Percentiles rank a stretch among this genome's conserved stretches.
These are phyloP conservation scores for Fusarium temperatum DNA, from an alignment of 2,329 filamentous ascomycete genomes.

Conservation along the genomic window DNA sequence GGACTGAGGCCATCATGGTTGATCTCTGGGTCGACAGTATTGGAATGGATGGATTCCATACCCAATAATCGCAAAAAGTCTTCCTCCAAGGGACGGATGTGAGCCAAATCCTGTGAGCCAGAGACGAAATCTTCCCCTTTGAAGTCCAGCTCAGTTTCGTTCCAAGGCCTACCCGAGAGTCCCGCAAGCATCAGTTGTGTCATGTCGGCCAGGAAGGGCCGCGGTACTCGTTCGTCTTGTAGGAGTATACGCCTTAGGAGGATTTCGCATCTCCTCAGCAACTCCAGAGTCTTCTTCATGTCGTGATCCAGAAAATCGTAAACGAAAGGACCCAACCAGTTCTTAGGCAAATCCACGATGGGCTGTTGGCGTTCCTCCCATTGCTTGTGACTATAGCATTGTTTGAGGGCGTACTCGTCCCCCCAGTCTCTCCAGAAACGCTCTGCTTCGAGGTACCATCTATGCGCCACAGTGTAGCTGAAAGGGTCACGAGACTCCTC, in stretches of 20 bases:
- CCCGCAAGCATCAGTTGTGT: conserved; percentile 14
- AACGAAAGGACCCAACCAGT: conserved; percentile 37
- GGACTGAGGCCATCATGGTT: neutral
- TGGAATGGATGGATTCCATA: conserved; percentile 14
- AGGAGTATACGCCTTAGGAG: conserved; percentile 9
- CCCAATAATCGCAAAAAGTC: conserved; percentile 37
- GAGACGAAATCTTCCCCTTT: conserved; percentile 7
- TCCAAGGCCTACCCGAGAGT: neutral
- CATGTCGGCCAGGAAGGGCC: conserved; percentile 27
- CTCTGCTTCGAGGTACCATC: conserved; percentile 30
- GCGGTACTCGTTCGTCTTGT: conserved; percentile 23
- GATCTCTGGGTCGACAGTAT: neutral
- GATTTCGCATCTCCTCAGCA: conserved; percentile 19
- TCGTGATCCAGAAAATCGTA: conserved; percentile 33
- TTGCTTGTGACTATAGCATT: conserved; percentile 15
- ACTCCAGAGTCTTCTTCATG: conserved; percentile 34
- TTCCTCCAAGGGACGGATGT: conserved; percentile 38
- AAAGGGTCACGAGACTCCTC: conserved; percentile 41
- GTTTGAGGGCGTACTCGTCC: conserved; percentile 24
- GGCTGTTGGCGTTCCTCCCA: conserved; percentile 9
- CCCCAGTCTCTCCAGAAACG: conserved; percentile 33
- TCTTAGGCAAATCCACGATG: conserved; percentile 38
- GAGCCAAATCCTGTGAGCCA: neutral
- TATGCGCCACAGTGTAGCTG: conserved; percentile 40
- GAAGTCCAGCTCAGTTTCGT: conserved; percentile 9